These are phyloP conservation scores for Tilletia caries DNA, from an alignment of 1,284 basidiomycete species.

Conservation along the genomic window DNA sequence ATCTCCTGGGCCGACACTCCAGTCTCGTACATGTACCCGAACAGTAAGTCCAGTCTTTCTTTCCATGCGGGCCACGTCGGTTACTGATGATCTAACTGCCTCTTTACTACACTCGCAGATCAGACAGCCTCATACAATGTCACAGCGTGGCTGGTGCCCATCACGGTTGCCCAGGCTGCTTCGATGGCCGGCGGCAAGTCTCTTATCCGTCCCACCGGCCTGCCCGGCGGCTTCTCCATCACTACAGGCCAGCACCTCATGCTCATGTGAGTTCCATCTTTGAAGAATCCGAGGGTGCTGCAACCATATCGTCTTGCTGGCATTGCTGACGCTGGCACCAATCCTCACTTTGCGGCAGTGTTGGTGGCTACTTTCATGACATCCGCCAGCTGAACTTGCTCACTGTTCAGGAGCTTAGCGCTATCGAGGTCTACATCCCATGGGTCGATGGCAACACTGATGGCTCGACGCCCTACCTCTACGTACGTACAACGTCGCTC, in stretches of 20 bases:
- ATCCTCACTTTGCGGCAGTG: neutral
- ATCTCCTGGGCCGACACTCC: no score
- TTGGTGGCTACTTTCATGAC: conserved; percentile 6
- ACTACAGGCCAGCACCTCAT: conserved; percentile 3
- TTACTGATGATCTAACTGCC: neutral
- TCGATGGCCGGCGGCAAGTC: conserved; percentile 11
- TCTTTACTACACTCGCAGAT: neutral
- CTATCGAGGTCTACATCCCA: conserved; percentile 11
- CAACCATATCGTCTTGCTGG: neutral
- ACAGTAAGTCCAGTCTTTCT: neutral
- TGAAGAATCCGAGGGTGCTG: no score
- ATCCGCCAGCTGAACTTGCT: conserved; percentile 12
- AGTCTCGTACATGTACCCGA: neutral
- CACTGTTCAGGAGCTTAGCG: conserved; percentile 5
- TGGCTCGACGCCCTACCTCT: conserved; percentile 11
- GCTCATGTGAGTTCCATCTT: neutral
- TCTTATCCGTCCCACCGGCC: neutral
- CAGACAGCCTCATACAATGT: conserved; percentile 10
- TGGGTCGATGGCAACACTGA: conserved; percentile 10
- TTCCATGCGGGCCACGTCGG: neutral
- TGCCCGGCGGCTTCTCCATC: neutral
- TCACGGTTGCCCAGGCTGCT: conserved; percentile 2
- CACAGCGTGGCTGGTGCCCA: conserved; percentile 10
- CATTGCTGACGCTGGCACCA: neutral
- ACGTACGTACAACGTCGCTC: neutral